phyloP scores from a whole-genome alignment of 352 stramenopile genomes.

The Saprolegnia diclina region DNA sequence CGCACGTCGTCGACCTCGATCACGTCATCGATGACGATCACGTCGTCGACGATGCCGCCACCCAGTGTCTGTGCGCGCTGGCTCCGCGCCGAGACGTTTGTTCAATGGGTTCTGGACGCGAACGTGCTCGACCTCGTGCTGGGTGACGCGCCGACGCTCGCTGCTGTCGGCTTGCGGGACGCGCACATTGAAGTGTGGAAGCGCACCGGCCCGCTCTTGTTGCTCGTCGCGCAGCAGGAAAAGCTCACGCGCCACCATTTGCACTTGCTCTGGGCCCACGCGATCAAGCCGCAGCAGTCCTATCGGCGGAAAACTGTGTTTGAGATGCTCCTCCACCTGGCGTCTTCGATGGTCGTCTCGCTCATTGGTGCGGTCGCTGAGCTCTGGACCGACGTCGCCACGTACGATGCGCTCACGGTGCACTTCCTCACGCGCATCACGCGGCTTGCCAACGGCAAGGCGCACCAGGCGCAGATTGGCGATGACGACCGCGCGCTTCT shows the following conservation, averaged over 20 bases:
- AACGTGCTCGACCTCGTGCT: constrained; percentile 79
- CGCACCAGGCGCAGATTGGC: constrained; percentile 41
- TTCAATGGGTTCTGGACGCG: constrained; percentile 72
- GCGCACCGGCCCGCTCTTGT: constrained; percentile 60
- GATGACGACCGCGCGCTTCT: constrained; percentile 37
- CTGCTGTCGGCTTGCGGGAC: constrained; percentile 66
- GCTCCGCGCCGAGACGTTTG: constrained; percentile 63
- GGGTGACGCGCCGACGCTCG: constrained; percentile 55
- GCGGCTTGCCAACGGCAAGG: constrained; percentile 56
- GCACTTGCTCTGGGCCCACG: constrained; percentile 68
- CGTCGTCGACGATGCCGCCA: constrained; percentile 30
- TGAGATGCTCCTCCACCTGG: constrained; percentile 65
- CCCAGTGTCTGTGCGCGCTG: constrained; percentile 47
- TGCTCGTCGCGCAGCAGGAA: constrained; percentile 52
- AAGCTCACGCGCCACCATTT: constrained; percentile 63
- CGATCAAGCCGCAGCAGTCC: constrained; percentile 57
- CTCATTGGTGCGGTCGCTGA: constrained; percentile 71
- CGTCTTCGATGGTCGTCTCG: constrained; percentile 56
- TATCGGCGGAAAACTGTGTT: constrained; percentile 58
- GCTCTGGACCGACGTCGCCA: constrained; percentile 61
- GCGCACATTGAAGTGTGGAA: constrained; percentile 81
- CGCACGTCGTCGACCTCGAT: constrained; percentile 32
- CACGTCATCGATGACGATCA: constrained; percentile 28
- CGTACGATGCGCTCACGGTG: constrained; percentile 71
- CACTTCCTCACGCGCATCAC: constrained; percentile 77